phyloP scores from a whole-genome alignment of 2,329 filamentous ascomycete genomes.

The Trichoderma koningiopsis region DNA sequence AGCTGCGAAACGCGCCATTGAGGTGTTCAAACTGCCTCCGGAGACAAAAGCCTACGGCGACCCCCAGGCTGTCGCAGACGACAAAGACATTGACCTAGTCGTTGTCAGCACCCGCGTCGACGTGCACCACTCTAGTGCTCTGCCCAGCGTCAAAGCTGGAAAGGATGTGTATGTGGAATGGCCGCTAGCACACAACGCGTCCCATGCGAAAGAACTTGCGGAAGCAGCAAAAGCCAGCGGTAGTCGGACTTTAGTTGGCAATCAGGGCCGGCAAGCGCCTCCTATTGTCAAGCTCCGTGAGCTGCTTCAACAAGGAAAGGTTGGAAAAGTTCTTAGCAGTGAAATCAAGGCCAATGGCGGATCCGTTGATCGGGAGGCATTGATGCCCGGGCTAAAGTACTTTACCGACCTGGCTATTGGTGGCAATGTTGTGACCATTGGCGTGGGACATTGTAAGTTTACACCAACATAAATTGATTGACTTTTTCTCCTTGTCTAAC shows the following conservation, averaged over 20 bases:
- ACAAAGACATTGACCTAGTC: conserved; percentile 56
- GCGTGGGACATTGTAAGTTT: conserved; percentile 45
- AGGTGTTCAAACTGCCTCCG: conserved; percentile 44
- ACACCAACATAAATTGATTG: not conserved
- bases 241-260: conserved; percentile 48
- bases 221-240: conserved; percentile 38
- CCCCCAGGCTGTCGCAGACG: conserved; percentile 51
- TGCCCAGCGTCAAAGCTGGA: conserved; percentile 53
- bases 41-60: conserved; percentile 52
- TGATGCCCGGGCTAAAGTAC: conserved; percentile 47
- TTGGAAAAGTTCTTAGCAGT: conserved; percentile 57
- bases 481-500: conserved; percentile 11
- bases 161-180: conserved; percentile 61
- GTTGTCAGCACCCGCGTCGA: conserved; percentile 58
- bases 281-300: conserved; percentile 47
- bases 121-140: conserved; percentile 49
- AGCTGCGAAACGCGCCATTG: conserved; percentile 48
- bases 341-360: conserved; percentile 47
- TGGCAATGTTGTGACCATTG: conserved; percentile 48
- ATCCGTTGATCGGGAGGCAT: conserved; percentile 36
- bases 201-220: conserved; percentile 46
- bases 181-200: conserved; percentile 53
- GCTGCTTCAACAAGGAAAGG: conserved; percentile 46
- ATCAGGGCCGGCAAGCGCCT: conserved; percentile 54
- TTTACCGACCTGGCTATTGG: conserved; percentile 52